These are phyloP conservation scores for Boletus subparvulus DNA, from an alignment of 768 basidiomycete species.

Conservation along the genomic window DNA sequence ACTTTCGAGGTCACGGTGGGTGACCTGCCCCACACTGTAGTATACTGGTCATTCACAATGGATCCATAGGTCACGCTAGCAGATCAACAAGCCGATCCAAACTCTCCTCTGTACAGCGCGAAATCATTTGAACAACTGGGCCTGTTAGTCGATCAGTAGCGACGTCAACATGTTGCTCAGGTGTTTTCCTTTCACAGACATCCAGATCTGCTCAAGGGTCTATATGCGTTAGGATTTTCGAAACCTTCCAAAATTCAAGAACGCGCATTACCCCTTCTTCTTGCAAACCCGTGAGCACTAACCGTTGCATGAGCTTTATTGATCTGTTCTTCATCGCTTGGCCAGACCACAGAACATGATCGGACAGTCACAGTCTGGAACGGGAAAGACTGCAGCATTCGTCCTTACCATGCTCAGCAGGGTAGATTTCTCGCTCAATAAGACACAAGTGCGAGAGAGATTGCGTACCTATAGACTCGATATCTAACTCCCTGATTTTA, in stretches of 20 bases:
- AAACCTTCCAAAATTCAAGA: slow-evolving; percentile 99
- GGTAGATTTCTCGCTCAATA: slow-evolving; percentile 77
- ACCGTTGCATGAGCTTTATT: neutral
- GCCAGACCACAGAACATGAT: slow-evolving; percentile 96
- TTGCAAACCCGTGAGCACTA: slow-evolving; percentile 77
- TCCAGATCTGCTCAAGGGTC: slow-evolving; percentile 85
- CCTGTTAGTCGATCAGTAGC: slow-evolving; percentile 55
- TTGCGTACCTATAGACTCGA: neutral
- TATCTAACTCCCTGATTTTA: slow-evolving; percentile 11
- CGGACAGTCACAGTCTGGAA: slow-evolving; percentile 98
- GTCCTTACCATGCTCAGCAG: slow-evolving; percentile 96
- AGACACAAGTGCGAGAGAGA: slow-evolving; percentile 66
- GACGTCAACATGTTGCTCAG: slow-evolving; percentile 4
- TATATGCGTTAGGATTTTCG: slow-evolving; percentile 93
- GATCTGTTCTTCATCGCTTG: slow-evolving; percentile 5
- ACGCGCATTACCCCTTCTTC: slow-evolving; percentile 87
- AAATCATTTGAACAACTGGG: slow-evolving; percentile 97
- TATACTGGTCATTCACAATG: slow-evolving; percentile 4
- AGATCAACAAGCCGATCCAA: slow-evolving; percentile 92
- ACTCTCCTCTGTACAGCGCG: slow-evolving; percentile 92
- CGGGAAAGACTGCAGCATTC: slow-evolving; percentile 98
- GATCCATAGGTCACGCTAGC: slow-evolving; percentile 82
- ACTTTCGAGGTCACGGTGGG: slow-evolving; percentile 80
- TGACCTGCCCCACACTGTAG: neutral
- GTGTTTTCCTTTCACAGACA: slow-evolving; percentile 47